Base-by-base conservation (phyloP, 306 rosid genomes). In the Pterocarpus macrocarpus region DNA sequence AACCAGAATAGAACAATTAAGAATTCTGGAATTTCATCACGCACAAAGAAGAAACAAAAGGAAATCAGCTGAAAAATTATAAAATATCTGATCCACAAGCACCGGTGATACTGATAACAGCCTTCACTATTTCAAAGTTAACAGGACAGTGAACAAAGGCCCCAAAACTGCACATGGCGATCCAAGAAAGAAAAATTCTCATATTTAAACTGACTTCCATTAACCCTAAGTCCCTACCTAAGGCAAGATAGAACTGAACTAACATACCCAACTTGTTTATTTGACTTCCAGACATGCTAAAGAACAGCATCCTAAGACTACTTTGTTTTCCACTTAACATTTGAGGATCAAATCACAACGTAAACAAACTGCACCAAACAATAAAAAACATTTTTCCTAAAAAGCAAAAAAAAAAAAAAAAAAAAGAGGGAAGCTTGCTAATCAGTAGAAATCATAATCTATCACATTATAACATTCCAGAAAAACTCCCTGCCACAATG, bases 321-420 rank as follows among this genome's bases (percentile, higher is more conserved):
- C 22, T 50, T 45, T 50, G 69, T 32, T 45, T 57, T 8, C 13
- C 66, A 78, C 41, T 3, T 5, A 45, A 50, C 65, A 52, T 49
- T 69, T 50, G 8, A 82, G 34, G 35, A 77, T 70, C 69, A 12
- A 76, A 69, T 77, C 47, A 50, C 28, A 36, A 59, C 34, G 5
- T 36, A 59, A 0, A 39, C 69, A 32, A 49, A 3, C 68, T 57
- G n/a, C 3, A 10, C 30, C 1, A 6, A 34, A 59, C 1, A 36
- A 64, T 13, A 22, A 5, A 32, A 63, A 9, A 3, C 0, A 6
- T 44, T 3, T 67, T 45, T 4, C 5, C 5, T 38, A 2, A 1
- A 5, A 5, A 43, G 6, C 10, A 43, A 8, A 3, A 38, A 38
- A 38, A 33, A 8, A 61, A 22, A 30, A 33, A 28, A 7, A 9